phyloP scores from a whole-genome alignment of 2,329 filamentous ascomycete genomes.

The Cordyceps javanica region DNA sequence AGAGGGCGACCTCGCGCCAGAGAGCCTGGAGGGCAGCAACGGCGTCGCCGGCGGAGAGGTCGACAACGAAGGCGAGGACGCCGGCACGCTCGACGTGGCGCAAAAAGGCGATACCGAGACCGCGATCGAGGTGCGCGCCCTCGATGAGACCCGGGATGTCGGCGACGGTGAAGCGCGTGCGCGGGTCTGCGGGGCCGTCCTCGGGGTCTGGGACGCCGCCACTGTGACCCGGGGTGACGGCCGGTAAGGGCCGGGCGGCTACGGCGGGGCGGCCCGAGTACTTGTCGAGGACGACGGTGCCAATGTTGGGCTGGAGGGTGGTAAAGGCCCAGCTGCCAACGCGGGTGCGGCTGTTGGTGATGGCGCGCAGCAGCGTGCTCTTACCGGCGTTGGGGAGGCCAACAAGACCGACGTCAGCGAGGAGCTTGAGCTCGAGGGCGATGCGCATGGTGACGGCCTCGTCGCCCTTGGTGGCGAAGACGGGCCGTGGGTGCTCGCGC shows the following conservation, averaged over 20 bases:
- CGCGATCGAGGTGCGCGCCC: constrained; percentile 85
- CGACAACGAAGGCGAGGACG: constrained; percentile 88
- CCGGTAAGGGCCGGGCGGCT: constrained; percentile 26
- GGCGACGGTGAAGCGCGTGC: constrained; percentile 84
- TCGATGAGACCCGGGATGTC: constrained; percentile 94
- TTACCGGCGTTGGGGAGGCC: constrained; percentile 96
- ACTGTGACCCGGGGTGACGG: constrained; percentile 23
- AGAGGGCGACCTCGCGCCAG: constrained; percentile 86
- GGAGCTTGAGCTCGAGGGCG: constrained; percentile 86
- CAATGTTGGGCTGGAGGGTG: constrained; percentile 89
- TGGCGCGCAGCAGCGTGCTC: constrained; percentile 78
- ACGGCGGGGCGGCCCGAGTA: constrained; percentile 66
- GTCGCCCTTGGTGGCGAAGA: constrained; percentile 85
- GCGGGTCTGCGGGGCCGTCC: constrained; percentile 43
- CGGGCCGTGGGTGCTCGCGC: constrained; percentile 65
- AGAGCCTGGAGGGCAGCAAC: constrained; percentile 71
- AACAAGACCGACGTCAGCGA: constrained; percentile 91
- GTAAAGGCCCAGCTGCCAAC: constrained; percentile 97
- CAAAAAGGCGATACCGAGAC: constrained; percentile 84
- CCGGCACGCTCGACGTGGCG: constrained; percentile 91
- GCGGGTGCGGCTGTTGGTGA: constrained; percentile 83
- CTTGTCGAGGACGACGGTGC: constrained; percentile 88
- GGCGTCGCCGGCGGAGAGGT: constrained; percentile 73
- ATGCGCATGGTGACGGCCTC: constrained; percentile 70
- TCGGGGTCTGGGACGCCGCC: constrained; percentile 18